A percentile compares a stretch with the other conserved stretches of the same genome.
Evolutionary conservation across 2,329 filamentous ascomycete species (phyloP).

Genomic region (Curvularia eragrostidis): DNA sequence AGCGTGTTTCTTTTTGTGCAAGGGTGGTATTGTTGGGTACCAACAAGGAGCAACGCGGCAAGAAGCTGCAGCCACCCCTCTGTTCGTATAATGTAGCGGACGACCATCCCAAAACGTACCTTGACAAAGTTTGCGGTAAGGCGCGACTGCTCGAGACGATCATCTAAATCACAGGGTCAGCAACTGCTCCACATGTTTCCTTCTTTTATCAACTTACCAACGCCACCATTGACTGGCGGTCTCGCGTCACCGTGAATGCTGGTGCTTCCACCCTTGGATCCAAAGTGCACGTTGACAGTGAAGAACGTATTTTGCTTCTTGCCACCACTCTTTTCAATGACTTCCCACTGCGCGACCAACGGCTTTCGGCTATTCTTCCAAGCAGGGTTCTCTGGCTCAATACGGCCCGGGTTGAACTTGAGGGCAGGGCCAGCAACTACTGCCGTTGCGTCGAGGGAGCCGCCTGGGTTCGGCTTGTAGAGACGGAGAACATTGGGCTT

Average conservation of each 20-base stretch:
- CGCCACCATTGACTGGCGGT: constrained; percentile 70
- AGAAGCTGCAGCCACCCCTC: constrained; percentile 24
- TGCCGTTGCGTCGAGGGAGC: constrained; percentile 61
- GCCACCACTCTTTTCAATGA: constrained; percentile 57
- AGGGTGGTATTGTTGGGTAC: constrained; percentile 23
- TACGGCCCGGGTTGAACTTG: constrained; percentile 71
- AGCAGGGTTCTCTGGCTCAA: constrained; percentile 66
- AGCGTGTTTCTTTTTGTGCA: constrained; percentile 21
- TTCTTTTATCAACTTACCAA: constrained; percentile 40
- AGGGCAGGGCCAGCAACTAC: constrained; percentile 66
- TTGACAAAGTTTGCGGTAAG: constrained; percentile 59
- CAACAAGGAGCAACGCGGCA: constrained; percentile 10
- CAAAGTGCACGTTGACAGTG: constrained; percentile 74
- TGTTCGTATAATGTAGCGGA: constrained; percentile 6
- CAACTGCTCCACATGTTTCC: constrained; percentile 2
- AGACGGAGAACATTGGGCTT: constrained; percentile 65
- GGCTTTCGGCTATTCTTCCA: constrained; percentile 71
- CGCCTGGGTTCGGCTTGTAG: constrained; percentile 65
- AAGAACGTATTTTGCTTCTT: constrained; percentile 61
- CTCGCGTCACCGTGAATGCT: constrained; percentile 70
- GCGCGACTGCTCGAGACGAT: constrained; percentile 63
- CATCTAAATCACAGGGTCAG: constrained; percentile 40
- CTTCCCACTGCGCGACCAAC: constrained; percentile 69
- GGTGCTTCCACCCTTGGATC: constrained; percentile 70
- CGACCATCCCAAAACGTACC: constrained; percentile 27